A percentile compares a stretch with the other conserved stretches of the same genome.
These are phyloP conservation scores for Candida chilensis DNA, from an alignment of 805 yeast genomes.

Conservation along the genomic window DNA sequence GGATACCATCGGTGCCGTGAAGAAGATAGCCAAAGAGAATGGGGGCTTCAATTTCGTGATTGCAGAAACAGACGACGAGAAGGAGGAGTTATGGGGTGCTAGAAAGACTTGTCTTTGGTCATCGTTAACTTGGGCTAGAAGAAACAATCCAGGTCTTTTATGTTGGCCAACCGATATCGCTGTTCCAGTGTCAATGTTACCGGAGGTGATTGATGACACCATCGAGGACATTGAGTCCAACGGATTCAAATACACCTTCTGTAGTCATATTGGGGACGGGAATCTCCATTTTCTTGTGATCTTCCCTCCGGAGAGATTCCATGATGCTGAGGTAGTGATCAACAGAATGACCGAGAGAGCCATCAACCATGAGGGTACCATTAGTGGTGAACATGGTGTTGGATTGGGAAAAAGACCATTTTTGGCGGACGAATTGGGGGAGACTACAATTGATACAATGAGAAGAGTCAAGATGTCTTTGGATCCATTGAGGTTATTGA, in stretches of 20 bases:
- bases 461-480: constrained; percentile 26
- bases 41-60: constrained; percentile 17
- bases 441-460: constrained; percentile 26
- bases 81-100: constrained; percentile 28
- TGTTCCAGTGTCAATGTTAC: constrained; percentile 27
- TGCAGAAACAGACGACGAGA: constrained; percentile 23
- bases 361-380: constrained; percentile 17
- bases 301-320: constrained; percentile 23
- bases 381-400: constrained; percentile 37
- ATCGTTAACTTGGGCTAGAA: constrained; percentile 4
- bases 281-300: constrained; percentile 31
- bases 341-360: constrained; percentile 16
- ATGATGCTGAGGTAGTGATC: constrained; percentile 15
- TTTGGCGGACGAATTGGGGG: constrained; percentile 24
- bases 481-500: constrained; percentile 30
- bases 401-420: constrained; percentile 32
- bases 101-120: constrained; percentile 18
- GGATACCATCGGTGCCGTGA: constrained; percentile 16
- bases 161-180: constrained; percentile 38
- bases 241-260: constrained; percentile 26
- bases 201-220: constrained; percentile 25
- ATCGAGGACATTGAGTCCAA: constrained; percentile 22
- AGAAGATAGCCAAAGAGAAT: constrained; percentile 17
- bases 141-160: constrained; percentile 23
- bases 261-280: constrained; percentile 40